phyloP scores from a whole-genome alignment of 768 basidiomycete genomes.

The Naematelia aurantialba region DNA sequence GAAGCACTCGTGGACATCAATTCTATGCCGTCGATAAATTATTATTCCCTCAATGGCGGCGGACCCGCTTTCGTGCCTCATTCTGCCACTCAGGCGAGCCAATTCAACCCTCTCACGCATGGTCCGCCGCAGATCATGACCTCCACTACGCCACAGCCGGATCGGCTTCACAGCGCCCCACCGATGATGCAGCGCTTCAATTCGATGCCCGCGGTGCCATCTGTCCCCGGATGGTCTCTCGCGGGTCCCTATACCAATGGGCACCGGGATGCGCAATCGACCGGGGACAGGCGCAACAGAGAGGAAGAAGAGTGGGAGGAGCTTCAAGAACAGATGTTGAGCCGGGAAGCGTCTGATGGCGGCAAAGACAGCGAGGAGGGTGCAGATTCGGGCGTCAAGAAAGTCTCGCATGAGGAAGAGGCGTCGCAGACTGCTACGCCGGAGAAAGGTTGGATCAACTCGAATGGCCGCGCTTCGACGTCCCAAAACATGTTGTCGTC shows the following conservation, averaged over 20 bases:
- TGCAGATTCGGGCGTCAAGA: neutral
- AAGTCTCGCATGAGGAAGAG: neutral
- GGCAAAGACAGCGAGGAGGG: constrained; percentile 4
- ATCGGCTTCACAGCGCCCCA: constrained; percentile 34
- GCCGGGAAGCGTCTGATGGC: constrained; percentile 15
- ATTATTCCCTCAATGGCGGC: constrained; percentile 25
- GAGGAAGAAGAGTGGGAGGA: constrained; percentile 14
- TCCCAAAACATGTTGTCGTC: neutral
- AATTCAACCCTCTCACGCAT: constrained; percentile 16
- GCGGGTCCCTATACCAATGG: constrained; percentile 2
- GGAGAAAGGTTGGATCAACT: no score
- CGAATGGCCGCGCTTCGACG: neutral
- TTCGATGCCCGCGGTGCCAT: constrained; percentile 29
- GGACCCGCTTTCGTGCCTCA: constrained; percentile 12
- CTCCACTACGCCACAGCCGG: neutral
- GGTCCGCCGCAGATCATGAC: constrained; percentile 14
- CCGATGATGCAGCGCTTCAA: constrained; percentile 33
- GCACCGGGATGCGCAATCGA: constrained; percentile 12
- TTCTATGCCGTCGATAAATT: constrained; percentile 19
- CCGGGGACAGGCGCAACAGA: constrained; percentile 9
- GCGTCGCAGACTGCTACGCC: neutral
- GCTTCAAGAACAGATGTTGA: constrained; percentile 22
- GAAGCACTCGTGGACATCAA: constrained; percentile 28
- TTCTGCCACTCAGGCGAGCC: constrained; percentile 15
- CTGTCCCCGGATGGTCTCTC: constrained; percentile 14